Evolutionary conservation across 352 stramenopile genomes (phyloP), one percentile per base, ranked within the genome.

Genomic region (Stramenopiles sp.): DNA sequence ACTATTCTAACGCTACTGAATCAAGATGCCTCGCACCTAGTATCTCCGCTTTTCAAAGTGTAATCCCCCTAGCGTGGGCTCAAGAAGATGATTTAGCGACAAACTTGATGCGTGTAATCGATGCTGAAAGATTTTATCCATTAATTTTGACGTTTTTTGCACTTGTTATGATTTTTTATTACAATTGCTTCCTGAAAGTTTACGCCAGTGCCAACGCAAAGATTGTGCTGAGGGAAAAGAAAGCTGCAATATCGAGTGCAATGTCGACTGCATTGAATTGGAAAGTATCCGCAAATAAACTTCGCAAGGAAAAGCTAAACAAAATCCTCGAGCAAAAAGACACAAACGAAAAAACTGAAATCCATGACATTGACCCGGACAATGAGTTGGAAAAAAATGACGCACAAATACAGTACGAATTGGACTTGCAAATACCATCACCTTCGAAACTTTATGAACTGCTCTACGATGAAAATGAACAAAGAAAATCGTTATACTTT

Each of bases 261-360:
- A 63, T 63, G 43, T 63, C 43, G 25, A 63, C 43, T 63, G 43
- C 43, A 63, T 63, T 63, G 43, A 12, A 63, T 63, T 63, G 43
- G 43, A 63, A 63, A 63, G 25, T 25, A 63, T 12, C 43, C 25
- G 43, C 43, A 63, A 63, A 63, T 18, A 63, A 63, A 63, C 25
- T 63, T 18, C 43, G 43, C 12, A 25, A 63, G 43, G 43, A 63
- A 18, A 63, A 63, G 25, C 12, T 63, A 25, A 63, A 63, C 12
- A 63, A 63, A 25, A 63, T 63, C 43, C 43, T 18, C 25, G 43
- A 63, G 25, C 12, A 63, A 63, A 63, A 18, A 18, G 43, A 63
- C 12, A 63, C 12, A 63, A 63, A 63, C 43, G 25, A 63, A 63
- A 25, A 63, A 63, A 12, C 12, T 63, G 43, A 63, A 12, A 63